Evolutionary conservation across 1,139 yeast genomes (phyloP).

Genomic region (Suhomyces ambrosiae): DNA sequence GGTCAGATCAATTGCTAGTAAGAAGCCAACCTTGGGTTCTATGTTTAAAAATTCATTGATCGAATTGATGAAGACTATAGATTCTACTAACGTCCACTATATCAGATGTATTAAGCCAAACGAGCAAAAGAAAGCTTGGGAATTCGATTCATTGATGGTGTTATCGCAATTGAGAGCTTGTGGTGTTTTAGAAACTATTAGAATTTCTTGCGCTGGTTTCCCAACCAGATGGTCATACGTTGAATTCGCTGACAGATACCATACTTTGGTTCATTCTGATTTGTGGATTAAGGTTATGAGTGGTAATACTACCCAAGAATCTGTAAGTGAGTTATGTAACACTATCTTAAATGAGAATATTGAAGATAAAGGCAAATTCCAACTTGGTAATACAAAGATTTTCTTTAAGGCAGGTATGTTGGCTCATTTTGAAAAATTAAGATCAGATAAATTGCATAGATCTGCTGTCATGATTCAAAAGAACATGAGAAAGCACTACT

Average conservation of each 20-base stretch:
- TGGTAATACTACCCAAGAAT: conserved; percentile 56
- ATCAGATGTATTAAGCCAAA: conserved; percentile 98
- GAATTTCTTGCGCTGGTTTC: conserved; percentile 97
- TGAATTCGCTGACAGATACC: conserved; percentile 90
- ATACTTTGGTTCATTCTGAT: conserved; percentile 71
- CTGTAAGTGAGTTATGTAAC: conserved; percentile 65
- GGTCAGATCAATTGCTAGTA: conserved; percentile 50
- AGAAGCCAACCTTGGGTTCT: conserved; percentile 93
- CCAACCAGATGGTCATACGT: conserved; percentile 96
- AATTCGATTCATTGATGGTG: conserved; percentile 93
- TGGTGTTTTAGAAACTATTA: conserved; percentile 96
- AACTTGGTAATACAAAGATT: conserved; percentile 85
- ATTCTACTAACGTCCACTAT: conserved; percentile 93
- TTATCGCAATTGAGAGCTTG: conserved; percentile 94
- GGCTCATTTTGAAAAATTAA: conserved; percentile 85
- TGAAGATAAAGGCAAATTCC: conserved; percentile 69
- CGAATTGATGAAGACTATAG: conserved; percentile 89
- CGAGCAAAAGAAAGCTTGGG: conserved; percentile 93
- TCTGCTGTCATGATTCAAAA: conserved; percentile 89
- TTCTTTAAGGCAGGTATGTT: conserved; percentile 96
- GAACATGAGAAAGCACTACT: conserved; percentile 68
- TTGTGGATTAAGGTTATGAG: conserved; percentile 68
- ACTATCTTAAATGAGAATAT: conserved; percentile 66
- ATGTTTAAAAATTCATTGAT: conserved; percentile 91
- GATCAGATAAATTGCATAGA: conserved; percentile 72